Evolutionary conservation across 2,329 filamentous ascomycete species (phyloP), one percentile per base, ranked within the genome.

Genomic region (Onygenales sp.): DNA sequence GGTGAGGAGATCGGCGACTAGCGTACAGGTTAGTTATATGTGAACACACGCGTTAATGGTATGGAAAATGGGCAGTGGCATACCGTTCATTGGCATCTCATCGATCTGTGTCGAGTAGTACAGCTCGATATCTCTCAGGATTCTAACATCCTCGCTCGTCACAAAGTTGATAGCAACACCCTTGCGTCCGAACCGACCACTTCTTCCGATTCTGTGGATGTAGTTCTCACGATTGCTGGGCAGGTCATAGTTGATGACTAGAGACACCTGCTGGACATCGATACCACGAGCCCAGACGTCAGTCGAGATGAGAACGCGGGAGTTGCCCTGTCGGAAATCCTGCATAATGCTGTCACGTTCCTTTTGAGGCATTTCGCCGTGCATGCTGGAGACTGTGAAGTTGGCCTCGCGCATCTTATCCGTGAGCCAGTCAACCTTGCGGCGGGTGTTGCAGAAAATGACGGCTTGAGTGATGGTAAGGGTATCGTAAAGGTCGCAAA

Each of bases 101-200:
- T 96, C 91, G 62, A 96, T 95, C 75, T 96, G 91, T 46, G 91
- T 95, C 13, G 88, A 94, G 74, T 95, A 95, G 75, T 94, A 95
- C 65, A 95, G 76, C 77, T 98, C 93, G 65, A 98, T 98, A 69
- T 98, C 93, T 61, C 93, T 84, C 65, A 98, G 80, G 68, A 98
- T 98, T 68, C 93, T 87, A 56, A 98, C 93, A 69, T 98, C 93
- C 64, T 98, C 93, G 67, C 88, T 94, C 2, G 93, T 98, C 61
- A 98, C 93, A 67, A 98, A 98, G 78, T 98, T 98, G 80, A 98
- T 98, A 39, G 93, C 93, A 60, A 98, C 93, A 80, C 93, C 93
- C 78, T 98, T 98, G 65, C 93, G 84, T 65, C 93, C 93, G 65
- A 98, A 98, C 62, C 93, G 84, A 63, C 93, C 93, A 68, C 88